Evolutionary conservation across 2,329 filamentous ascomycete genomes (phyloP), one percentile per base, ranked within the genome.

Genomic region (Pseudogymnoascus pannorum): DNA sequence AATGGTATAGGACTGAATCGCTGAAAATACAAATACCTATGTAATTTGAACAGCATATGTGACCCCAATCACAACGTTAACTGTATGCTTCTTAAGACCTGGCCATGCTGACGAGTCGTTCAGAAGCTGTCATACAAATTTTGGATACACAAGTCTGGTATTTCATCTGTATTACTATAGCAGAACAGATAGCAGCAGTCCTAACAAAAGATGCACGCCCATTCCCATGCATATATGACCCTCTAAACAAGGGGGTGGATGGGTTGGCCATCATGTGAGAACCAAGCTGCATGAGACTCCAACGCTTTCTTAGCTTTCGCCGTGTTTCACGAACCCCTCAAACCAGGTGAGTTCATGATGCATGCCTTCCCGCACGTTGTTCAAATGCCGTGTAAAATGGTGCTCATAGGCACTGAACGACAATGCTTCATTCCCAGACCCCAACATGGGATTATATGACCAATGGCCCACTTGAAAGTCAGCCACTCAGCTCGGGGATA

Each of bases 201-300:
- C 16, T 33, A 54, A 11, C 48, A 54, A 16, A 31, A 18, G 48
- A 54, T 8, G 48, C 48, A 54, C 26, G 11, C 48, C 48, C 26
- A 18, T 12, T 31, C 20, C 48, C 26, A 18, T 54, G n/a, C 48
- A 54, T 33, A 31, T 18, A 18, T 8, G 4, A 16, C 5, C 48
- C 48, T 54, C 26, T 54, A 31, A 54, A 54, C 24, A 54, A 54
- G 44, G 48, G 48, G 26, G 48, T 33, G 16, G 26, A 11, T 31
- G 48, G 31, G 48, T 14, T 54, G 26, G 26, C n/a, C 26, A 54
- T 54, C 48, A 54, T 54, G 48, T 54, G 48, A 54, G 48, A 54
- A 54, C 20, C 48, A n/a, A 54, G 18, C n/a, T 54, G 26, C 48
- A 54, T 31, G 5, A n/a, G 48, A 33, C 33, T 54, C 48, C 7